Evolutionary conservation across 768 basidiomycete genomes (phyloP), one percentile per base, ranked within the genome.

Genomic region (Amanita inopinata): DNA sequence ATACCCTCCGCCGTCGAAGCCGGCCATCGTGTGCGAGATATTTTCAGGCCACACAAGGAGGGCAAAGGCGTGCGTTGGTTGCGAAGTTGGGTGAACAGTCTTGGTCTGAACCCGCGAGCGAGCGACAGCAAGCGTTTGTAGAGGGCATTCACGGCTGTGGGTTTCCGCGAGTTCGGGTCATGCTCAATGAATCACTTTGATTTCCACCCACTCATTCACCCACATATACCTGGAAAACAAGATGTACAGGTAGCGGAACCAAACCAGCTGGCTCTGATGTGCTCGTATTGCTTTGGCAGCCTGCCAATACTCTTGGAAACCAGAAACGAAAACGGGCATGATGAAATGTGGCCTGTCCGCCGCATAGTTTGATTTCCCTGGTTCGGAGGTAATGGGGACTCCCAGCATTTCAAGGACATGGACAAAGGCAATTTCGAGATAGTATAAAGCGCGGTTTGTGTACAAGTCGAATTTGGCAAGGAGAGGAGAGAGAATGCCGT

Each of bases 201-300:
- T 53, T 56, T 79, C 73, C 2, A 69, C 65, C 75, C 87, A 88
- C 49, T 86, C 81, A 49, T 92, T 92, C 19, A 86, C 76, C 91
- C 92, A 94, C 87, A 94, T 84, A 55, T 92, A 90, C 44, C 83
- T 71, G 12, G 87, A 91, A 55, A 82, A 86, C 15, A 61, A 49
- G 28, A 93, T 67, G 55, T 91, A 86, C 43, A 92, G 62, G 76
- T 83, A 89, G 31, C 92, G 74, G 65, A 90, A 94, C 91, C 91
- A 93, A 32, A 78, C 75, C 46, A 89, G 61, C 65, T 96, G 92
- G 46, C 78, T 79, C 41, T 62, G 48, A 51, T 96, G 92, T 45
- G 69, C 62, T 47, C 62, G 59, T 80, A 92, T 90, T 4, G 91
- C 89, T 19, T 61, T 53, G 9, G 84, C 54, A 2, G 82, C 75